Percentiles rank a stretch among this genome's conserved stretches.
These are phyloP conservation scores for Gigaspora rosea DNA, from an alignment of 192 early-diverging fungal genomes.

Conservation along the genomic window DNA sequence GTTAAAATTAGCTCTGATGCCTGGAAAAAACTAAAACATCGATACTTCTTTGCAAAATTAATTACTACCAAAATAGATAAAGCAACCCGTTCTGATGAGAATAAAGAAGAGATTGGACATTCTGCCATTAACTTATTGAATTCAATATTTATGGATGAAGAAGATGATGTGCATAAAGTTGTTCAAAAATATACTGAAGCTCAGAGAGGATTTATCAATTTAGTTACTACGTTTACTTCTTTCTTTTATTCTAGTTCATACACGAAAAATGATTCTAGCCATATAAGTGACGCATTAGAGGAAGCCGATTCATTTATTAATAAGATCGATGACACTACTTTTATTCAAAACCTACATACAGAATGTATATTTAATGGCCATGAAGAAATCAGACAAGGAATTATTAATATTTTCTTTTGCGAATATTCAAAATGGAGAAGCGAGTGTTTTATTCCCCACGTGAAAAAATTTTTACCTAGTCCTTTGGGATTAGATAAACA, in stretches of 20 bases:
- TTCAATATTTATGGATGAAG: not conserved
- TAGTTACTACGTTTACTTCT: not conserved
- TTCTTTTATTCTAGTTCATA: not conserved
- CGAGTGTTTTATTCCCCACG: no score
- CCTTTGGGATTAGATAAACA: not conserved
- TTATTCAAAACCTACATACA: not conserved
- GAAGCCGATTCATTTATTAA: not conserved
- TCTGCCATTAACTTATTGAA: not conserved
- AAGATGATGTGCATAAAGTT: not conserved
- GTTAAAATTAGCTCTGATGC: not conserved
- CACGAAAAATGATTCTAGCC: not conserved
- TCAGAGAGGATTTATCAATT: not conserved
- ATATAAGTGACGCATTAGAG: not conserved
- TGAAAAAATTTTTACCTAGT: not conserved
- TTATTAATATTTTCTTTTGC: not conserved
- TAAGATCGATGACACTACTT: not conserved
- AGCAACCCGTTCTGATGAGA: not conserved
- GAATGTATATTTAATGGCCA: not conserved
- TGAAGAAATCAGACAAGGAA: not conserved
- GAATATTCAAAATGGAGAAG: conserved; percentile 8
- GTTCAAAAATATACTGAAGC: not conserved
- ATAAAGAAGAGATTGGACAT: not conserved
- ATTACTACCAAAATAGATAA: not conserved
- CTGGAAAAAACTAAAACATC: not conserved
- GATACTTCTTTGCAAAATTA: not conserved